Evolutionary conservation across 495 filamentous ascomycete species (phyloP).

Genomic region (Darksidea phi): DNA sequence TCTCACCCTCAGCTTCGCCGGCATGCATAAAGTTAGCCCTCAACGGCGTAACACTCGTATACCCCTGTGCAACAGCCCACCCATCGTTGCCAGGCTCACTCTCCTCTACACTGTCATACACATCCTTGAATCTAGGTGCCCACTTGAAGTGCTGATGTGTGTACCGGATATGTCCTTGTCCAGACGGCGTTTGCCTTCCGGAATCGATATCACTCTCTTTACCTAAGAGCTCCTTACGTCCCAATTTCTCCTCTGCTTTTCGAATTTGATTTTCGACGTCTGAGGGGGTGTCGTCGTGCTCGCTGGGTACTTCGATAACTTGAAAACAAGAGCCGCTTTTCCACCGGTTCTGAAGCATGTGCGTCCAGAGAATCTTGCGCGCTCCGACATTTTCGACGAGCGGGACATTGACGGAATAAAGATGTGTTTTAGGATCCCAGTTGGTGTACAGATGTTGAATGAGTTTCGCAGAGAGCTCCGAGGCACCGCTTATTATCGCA

Average conservation of each 20-base stretch:
- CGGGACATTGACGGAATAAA: conserved; percentile 88
- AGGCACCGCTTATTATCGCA: conserved; percentile 70
- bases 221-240: conserved; percentile 33
- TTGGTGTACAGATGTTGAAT: conserved; percentile 73
- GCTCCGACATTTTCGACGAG: conserved; percentile 65
- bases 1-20: conserved; percentile 62
- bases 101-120: conserved; percentile 78
- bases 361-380: conserved; percentile 71
- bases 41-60: conserved; percentile 87
- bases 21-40: conserved; percentile 90
- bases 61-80: conserved; percentile 85
- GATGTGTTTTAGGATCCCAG: conserved; percentile 73
- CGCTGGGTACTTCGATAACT: conserved; percentile 57
- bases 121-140: conserved; percentile 82
- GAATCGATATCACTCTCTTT: conserved; percentile 14
- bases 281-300: conserved; percentile 54
- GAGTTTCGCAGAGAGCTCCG: conserved; percentile 63
- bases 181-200: conserved; percentile 28
- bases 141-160: conserved; percentile 89
- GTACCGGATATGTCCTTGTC: conserved; percentile 44
- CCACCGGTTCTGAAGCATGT: conserved; percentile 89
- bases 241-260: conserved; percentile 54
- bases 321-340: conserved; percentile 76
- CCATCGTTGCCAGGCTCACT: conserved; percentile 85
- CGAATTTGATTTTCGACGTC: conserved; percentile 58